Evolutionary conservation across 192 early-diverging fungal genomes (phyloP).

Genomic region (Piromyces finnis): DNA sequence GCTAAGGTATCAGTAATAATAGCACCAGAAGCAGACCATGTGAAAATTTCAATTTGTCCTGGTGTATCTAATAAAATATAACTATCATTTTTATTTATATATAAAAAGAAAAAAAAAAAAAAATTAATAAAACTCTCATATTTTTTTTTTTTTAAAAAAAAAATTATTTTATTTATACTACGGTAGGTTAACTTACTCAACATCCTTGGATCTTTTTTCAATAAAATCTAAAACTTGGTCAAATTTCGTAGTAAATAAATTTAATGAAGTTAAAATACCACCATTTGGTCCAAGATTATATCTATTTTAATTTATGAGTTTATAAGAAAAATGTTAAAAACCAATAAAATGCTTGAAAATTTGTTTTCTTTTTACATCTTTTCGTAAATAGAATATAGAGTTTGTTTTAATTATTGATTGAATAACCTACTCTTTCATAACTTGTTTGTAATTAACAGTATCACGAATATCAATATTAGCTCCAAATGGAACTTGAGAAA

Average conservation of each 20-base stretch:
- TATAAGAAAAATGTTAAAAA: no score
- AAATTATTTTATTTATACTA: no score
- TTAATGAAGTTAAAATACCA: constrained; percentile 85
- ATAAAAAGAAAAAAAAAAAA: neutral
- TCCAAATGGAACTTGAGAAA: constrained; percentile 65
- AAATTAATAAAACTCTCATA: neutral
- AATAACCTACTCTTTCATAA: constrained; percentile 73
- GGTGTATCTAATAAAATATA: constrained; percentile 84
- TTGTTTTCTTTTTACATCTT: no score
- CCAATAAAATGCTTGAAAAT: no score
- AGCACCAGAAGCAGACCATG: constrained; percentile 89
- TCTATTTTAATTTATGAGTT: no score
- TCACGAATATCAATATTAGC: constrained; percentile 96
- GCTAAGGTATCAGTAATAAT: constrained; percentile 92
- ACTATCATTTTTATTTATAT: constrained; percentile 13
- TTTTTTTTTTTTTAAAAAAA: neutral
- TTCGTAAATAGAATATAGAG: no score
- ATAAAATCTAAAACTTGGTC: constrained; percentile 86
- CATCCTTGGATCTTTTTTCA: constrained; percentile 46
- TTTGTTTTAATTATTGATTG: constrained; percentile 6
- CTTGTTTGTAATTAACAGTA: constrained; percentile 95
- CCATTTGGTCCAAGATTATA: constrained; percentile 94
- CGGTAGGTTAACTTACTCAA: no score
- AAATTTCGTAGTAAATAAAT: constrained; percentile 95
- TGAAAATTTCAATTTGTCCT: constrained; percentile 98